These are phyloP conservation scores for Saksenaea vasiformis DNA, from an alignment of 371 early-diverging fungal species.

Conservation along the genomic window DNA sequence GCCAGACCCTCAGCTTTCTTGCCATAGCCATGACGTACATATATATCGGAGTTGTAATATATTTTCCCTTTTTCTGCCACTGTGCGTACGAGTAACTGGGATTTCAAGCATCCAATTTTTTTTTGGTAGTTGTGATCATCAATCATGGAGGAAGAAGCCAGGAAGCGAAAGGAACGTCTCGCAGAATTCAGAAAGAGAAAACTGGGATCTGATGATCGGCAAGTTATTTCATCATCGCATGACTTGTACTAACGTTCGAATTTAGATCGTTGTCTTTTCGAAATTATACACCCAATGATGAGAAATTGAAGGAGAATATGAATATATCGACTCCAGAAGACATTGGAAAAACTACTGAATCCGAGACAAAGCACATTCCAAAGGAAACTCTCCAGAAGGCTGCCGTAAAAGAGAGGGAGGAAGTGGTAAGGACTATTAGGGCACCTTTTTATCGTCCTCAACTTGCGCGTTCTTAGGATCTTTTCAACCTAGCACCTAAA, in stretches of 20 bases:
- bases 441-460: not conserved
- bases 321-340: constrained; percentile 51
- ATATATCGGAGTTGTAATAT: too few species aligned
- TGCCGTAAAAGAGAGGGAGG: constrained; percentile 63
- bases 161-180: constrained; percentile 71
- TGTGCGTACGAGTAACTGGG: too few species aligned
- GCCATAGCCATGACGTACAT: too few species aligned
- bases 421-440: constrained; percentile 55
- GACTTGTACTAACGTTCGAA: constrained; percentile 6
- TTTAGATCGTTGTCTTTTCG: constrained; percentile 49
- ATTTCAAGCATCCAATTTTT: too few species aligned
- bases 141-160: constrained; percentile 67
- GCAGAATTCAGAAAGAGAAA: constrained; percentile 65
- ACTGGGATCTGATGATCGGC: constrained; percentile 26
- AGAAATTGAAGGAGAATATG: constrained; percentile 46
- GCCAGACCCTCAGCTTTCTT: too few species aligned
- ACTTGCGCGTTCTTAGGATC: constrained; percentile 52
- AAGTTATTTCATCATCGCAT: not conserved
- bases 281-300: constrained; percentile 62
- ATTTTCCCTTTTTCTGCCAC: too few species aligned
- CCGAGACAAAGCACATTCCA: constrained; percentile 58
- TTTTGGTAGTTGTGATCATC: not conserved
- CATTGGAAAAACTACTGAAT: constrained; percentile 57
- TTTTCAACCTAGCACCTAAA: constrained; percentile 79
- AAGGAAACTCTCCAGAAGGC: constrained; percentile 64